These are phyloP conservation scores for Aspergillus sp. DNA, from an alignment of 2,329 filamentous ascomycete species.

Conservation along the genomic window DNA sequence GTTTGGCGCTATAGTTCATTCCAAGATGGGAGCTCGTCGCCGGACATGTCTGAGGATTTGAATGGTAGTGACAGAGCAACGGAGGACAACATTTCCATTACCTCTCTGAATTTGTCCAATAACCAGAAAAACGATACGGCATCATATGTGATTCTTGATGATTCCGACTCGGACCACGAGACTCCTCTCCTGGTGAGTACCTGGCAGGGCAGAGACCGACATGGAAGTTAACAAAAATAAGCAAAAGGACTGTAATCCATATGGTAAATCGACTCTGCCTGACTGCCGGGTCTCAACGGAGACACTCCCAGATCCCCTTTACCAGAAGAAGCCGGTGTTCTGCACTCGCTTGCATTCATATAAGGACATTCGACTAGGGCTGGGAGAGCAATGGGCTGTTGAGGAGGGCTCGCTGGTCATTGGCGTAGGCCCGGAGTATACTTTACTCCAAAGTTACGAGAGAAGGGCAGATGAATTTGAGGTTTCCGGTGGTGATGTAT, in stretches of 20 bases:
- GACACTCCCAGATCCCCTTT: slow-evolving; percentile 3
- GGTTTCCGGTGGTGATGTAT: slow-evolving; percentile 28
- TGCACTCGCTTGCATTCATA: slow-evolving; percentile 25
- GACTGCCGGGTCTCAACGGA: not conserved
- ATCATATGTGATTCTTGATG: not conserved
- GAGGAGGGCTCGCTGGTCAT: slow-evolving; percentile 33
- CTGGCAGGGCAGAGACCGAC: not conserved
- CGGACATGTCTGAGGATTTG: not conserved
- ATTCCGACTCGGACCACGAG: slow-evolving; percentile 11
- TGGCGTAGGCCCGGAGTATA: slow-evolving; percentile 25
- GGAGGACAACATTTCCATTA: not conserved
- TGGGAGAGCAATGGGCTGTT: slow-evolving; percentile 26
- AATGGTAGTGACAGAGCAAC: not conserved
- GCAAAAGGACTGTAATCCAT: not conserved
- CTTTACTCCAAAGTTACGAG: slow-evolving; percentile 17
- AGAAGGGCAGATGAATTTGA: slow-evolving; percentile 28
- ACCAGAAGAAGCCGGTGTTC: slow-evolving; percentile 19
- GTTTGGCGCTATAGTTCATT: slow-evolving; percentile 24
- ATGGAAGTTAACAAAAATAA: not conserved
- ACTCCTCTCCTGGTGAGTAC: slow-evolving; percentile 16
- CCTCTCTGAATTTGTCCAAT: not conserved
- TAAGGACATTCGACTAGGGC: slow-evolving; percentile 27
- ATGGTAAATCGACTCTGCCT: not conserved
- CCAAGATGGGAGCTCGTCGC: slow-evolving; percentile 4
- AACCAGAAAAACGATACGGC: slow-evolving; percentile 2